Percentiles rank a stretch among this genome's conserved stretches.
phyloP scores from a whole-genome alignment of 257 asterid genomes.

The Orobanche coerulescens region DNA sequence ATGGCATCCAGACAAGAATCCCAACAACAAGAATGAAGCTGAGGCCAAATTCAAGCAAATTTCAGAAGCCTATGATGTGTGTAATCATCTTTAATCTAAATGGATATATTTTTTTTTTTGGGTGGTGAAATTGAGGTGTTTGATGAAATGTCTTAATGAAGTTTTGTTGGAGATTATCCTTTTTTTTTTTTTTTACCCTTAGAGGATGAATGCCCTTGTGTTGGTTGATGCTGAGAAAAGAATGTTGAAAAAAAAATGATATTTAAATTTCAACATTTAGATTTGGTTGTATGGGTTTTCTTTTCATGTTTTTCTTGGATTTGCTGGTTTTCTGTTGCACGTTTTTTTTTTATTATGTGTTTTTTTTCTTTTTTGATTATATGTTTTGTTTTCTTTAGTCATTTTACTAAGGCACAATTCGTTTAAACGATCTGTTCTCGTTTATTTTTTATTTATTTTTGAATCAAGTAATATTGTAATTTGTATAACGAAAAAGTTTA shows the following conservation, averaged over 20 bases:
- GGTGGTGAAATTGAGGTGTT: neutral
- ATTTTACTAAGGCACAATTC: no score
- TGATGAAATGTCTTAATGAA: neutral
- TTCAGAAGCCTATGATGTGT: conserved; percentile 88
- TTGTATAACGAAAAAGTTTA: no score
- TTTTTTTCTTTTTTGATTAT: no score
- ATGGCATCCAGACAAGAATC: conserved; percentile 97
- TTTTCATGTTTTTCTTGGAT: neutral
- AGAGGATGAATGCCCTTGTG: no score
- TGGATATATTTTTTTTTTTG: neutral
- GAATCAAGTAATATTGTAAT: no score
- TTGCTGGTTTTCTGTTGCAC: neutral
- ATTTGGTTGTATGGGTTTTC: neutral
- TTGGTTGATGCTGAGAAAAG: neutral
- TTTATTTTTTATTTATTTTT: no score
- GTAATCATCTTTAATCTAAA: neutral
- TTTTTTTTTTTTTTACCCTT: no score
- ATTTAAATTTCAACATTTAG: neutral
- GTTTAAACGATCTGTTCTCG: no score
- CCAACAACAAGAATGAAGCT: conserved; percentile 67
- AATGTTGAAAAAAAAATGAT: neutral
- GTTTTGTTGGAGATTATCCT: no score
- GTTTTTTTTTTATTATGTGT: no score
- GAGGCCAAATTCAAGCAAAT: conserved; percentile 85
- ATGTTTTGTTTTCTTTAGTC: no score